Percentiles rank a stretch among this genome's conserved stretches.
These are phyloP conservation scores for Cystobasidium tubakii DNA, from an alignment of 768 basidiomycete species.

Conservation along the genomic window DNA sequence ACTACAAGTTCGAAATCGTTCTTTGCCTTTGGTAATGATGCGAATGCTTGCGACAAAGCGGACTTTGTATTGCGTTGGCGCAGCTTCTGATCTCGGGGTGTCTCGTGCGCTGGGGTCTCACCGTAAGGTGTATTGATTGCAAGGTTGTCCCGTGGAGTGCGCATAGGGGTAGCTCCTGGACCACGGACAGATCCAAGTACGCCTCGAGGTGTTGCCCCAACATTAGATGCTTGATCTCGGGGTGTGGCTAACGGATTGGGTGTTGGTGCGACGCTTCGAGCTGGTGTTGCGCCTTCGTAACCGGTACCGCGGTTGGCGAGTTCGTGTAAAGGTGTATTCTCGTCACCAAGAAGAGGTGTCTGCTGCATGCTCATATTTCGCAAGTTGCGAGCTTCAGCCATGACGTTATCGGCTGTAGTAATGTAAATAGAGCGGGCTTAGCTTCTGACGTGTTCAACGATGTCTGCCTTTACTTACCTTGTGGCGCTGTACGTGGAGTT, in stretches of 20 bases:
- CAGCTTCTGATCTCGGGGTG: slow-evolving; percentile 69
- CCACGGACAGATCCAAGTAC: slow-evolving; percentile 45
- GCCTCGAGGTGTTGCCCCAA: slow-evolving; percentile 56
- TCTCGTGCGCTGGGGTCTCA: slow-evolving; percentile 58
- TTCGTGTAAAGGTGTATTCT: slow-evolving; percentile 85
- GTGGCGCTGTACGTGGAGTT: slow-evolving; percentile 88
- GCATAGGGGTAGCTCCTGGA: slow-evolving; percentile 68
- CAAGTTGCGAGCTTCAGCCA: slow-evolving; percentile 90
- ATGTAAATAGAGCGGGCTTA: too few relatives aligned
- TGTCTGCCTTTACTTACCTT: slow-evolving; percentile 63
- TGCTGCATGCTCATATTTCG: slow-evolving; percentile 87
- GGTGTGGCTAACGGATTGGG: slow-evolving; percentile 95
- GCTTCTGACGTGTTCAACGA: too few relatives aligned
- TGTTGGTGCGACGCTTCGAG: slow-evolving; percentile 79
- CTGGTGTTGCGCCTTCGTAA: slow-evolving; percentile 92
- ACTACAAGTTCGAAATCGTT: slow-evolving; percentile 95
- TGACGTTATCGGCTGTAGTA: slow-evolving; percentile 77
- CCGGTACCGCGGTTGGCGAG: slow-evolving; percentile 74
- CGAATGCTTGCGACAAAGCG: slow-evolving; percentile 72
- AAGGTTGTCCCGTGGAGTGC: slow-evolving; percentile 90
- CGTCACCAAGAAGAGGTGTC: slow-evolving; percentile 90
- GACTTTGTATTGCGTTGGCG: slow-evolving; percentile 64
- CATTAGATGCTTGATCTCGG: slow-evolving; percentile 54
- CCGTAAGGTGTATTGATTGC: slow-evolving; percentile 67
- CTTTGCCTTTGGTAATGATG: slow-evolving; percentile 79